Conservation (phyloP, 2,329 filamentous ascomycete genomes). For the Penicillium hesseltinei region DNA sequence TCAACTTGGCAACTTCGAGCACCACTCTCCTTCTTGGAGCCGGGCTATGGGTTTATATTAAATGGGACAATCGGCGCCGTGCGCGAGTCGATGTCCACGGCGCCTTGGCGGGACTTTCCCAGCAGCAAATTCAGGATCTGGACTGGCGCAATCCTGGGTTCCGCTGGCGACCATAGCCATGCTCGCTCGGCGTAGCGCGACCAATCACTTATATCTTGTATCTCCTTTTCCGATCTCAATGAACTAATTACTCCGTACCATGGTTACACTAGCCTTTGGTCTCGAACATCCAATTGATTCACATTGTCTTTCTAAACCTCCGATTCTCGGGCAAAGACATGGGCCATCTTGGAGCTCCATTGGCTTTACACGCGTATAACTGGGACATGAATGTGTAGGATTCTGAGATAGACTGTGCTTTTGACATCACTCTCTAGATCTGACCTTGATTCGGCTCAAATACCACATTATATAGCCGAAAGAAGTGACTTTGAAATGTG, state of each 20-base stretch:
- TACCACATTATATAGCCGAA: not conserved
- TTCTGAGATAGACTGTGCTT: not conserved
- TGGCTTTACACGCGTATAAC: not conserved
- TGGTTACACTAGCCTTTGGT: not conserved
- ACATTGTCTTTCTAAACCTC: not conserved
- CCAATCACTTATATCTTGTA: not conserved
- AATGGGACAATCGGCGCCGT: constrained; percentile 59
- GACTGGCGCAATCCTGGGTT: constrained; percentile 68
- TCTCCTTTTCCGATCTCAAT: not conserved
- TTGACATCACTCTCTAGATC: not conserved
- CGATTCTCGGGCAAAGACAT: not conserved
- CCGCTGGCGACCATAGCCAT: constrained; percentile 52
- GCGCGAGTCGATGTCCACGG: constrained; percentile 55
- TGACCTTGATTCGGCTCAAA: fast-evolving
- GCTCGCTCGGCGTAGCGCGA: not conserved
- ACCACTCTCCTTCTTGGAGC: constrained; percentile 54
- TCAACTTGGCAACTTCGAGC: constrained; percentile 65
- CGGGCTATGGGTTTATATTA: constrained; percentile 59
- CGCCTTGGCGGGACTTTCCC: constrained; percentile 55
- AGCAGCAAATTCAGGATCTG: constrained; percentile 57
- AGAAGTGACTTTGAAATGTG: not conserved
- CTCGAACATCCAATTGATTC: not conserved
- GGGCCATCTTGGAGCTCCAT: not conserved
- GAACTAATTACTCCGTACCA: not conserved
- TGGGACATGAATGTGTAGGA: no score